phyloP scores from a whole-genome alignment of 148 eudicot species.

The Arctostaphylos glauca region DNA sequence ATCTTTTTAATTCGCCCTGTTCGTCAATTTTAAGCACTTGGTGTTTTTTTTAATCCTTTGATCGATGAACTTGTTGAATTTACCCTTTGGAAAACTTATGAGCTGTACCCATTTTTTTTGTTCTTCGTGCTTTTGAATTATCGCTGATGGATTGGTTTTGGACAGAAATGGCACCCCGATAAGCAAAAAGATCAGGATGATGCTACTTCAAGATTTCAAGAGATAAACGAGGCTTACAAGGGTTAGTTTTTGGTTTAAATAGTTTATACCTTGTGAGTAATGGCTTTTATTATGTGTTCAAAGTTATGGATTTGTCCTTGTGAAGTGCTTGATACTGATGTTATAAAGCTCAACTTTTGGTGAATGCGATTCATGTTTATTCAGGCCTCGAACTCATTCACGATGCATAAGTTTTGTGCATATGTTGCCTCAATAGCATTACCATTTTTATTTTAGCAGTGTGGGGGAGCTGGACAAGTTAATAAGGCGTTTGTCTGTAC shows the following conservation, averaged over 20 bases:
- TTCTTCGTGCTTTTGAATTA: not conserved
- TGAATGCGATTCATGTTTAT: not conserved
- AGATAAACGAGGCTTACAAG: slow-evolving; percentile 90
- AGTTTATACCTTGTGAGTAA: not conserved
- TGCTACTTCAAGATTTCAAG: slow-evolving; percentile 80
- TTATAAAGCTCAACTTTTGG: not conserved
- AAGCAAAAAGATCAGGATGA: slow-evolving; percentile 60
- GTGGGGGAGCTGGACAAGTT: not conserved
- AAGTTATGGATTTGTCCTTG: not conserved
- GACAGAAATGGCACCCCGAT: slow-evolving; percentile 97
- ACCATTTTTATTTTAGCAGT: not conserved
- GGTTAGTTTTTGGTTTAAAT: slow-evolving; percentile 40
- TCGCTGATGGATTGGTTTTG: slow-evolving; percentile 15
- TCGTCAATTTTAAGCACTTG: not conserved
- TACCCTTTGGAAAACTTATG: not conserved
- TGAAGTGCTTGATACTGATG: not conserved
- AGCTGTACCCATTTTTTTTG: slow-evolving; percentile 1
- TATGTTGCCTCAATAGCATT: not conserved
- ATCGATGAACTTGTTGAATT: not conserved
- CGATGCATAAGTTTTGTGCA: not conserved
- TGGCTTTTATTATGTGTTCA: not conserved
- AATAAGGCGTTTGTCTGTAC: not conserved
- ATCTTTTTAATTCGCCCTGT: not conserved
- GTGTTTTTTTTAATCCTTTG: not conserved
- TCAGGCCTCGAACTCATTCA: not conserved